Conservation (phyloP, 2,329 filamentous ascomycete species). For the Curvularia sp. region DNA sequence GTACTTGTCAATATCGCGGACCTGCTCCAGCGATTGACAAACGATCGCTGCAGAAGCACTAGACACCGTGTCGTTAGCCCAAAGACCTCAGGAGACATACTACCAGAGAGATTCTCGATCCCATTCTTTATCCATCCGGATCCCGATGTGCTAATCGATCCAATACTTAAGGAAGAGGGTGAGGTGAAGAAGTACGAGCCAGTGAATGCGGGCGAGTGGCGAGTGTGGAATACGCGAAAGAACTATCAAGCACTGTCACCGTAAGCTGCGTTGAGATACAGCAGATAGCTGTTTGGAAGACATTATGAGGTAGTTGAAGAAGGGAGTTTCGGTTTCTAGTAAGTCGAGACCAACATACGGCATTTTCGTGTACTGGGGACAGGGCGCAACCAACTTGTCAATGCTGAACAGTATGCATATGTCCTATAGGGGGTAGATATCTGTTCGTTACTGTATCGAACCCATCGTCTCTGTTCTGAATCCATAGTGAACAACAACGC, state of each 20-base stretch:
- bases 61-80: slow-evolving; percentile 50
- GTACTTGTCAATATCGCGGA: slow-evolving; percentile 39
- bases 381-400: background rate
- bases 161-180: slow-evolving; percentile 42
- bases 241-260: slow-evolving; percentile 25
- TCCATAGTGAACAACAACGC: too few species aligned
- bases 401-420: background rate
- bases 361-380: background rate
- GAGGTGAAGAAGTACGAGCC: slow-evolving; percentile 49
- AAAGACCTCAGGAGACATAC: slow-evolving; percentile 31
- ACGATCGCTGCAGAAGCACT: slow-evolving; percentile 46
- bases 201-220: slow-evolving; percentile 47
- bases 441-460: too few species aligned
- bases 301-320: background rate
- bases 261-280: background rate
- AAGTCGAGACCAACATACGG: background rate
- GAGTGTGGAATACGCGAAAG: slow-evolving; percentile 43
- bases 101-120: slow-evolving; percentile 47
- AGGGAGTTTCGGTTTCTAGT: background rate
- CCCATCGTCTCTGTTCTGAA: too few species aligned
- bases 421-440: too few species aligned
- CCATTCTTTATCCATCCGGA: slow-evolving; percentile 51
- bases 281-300: background rate
- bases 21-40: slow-evolving; percentile 33
- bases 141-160: slow-evolving; percentile 44